Conservation (phyloP, 768 basidiomycete species). For the Tephrocybe sp. region DNA sequence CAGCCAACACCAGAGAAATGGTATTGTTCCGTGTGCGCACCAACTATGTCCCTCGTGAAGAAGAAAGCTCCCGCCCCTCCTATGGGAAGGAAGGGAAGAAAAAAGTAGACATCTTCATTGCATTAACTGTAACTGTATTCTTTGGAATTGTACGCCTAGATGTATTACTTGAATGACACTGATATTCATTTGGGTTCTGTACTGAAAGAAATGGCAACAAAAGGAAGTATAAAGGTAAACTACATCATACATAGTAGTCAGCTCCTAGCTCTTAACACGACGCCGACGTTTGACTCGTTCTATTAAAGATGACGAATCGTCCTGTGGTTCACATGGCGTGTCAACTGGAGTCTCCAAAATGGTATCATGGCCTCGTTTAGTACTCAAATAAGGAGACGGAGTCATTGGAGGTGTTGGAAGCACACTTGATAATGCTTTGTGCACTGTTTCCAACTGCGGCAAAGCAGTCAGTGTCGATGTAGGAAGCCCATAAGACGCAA, state of each 20-base stretch:
- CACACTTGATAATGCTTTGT: slow-evolving; percentile 4
- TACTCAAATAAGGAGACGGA: slow-evolving; percentile 26
- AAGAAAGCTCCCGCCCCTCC: slow-evolving; percentile 23
- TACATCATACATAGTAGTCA: too few relatives aligned
- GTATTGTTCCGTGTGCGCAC: slow-evolving; percentile 51
- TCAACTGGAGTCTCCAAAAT: neutral
- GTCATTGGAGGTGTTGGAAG: slow-evolving; percentile 26
- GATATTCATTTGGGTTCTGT: too few relatives aligned
- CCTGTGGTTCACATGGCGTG: slow-evolving; percentile 1
- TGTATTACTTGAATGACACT: neutral
- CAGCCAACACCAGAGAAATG: slow-evolving; percentile 47
- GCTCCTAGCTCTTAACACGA: slow-evolving; percentile 1
- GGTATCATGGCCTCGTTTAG: slow-evolving; percentile 26
- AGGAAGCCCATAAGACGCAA: slow-evolving; percentile 55
- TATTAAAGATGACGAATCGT: slow-evolving; percentile 26
- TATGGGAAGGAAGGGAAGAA: slow-evolving; percentile 21
- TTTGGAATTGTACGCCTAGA: neutral
- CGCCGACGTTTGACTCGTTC: slow-evolving; percentile 44
- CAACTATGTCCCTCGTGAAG: slow-evolving; percentile 18
- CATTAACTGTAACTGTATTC: neutral
- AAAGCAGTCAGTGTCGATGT: slow-evolving; percentile 15
- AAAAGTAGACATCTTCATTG: slow-evolving; percentile 15
- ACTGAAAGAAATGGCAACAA: too few relatives aligned
- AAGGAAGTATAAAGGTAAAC: too few relatives aligned
- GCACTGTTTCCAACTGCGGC: slow-evolving; percentile 5